Conservation (phyloP, 2,329 filamentous ascomycete species). For the Claviceps paspali region DNA sequence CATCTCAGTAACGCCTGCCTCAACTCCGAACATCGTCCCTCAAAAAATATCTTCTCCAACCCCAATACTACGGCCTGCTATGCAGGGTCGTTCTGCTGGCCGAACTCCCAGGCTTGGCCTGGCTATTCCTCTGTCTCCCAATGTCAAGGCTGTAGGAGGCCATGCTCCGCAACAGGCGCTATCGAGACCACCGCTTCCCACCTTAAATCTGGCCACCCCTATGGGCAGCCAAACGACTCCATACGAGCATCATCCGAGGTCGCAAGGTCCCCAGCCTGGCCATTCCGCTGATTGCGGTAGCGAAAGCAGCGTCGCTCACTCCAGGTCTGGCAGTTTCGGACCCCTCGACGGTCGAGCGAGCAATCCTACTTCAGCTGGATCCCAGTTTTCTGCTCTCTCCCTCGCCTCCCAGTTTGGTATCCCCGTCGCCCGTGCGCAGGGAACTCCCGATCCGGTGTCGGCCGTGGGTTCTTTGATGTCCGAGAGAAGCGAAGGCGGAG, state of each 20-base stretch:
- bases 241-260: conserved; percentile 46
- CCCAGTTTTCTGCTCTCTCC: conserved; percentile 68
- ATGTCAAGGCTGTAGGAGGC: conserved; percentile 57
- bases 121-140: conserved; percentile 79
- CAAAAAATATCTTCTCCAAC: conserved; percentile 62
- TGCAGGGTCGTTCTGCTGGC: conserved; percentile 50
- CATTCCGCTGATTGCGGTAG: conserved; percentile 62
- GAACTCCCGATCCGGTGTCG: conserved; percentile 72
- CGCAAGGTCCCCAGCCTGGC: conserved; percentile 36
- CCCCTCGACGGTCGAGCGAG: conserved; percentile 60
- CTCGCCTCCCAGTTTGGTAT: conserved; percentile 63
- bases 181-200: conserved; percentile 47
- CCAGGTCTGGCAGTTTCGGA: conserved; percentile 71
- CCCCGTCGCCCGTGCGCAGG: conserved; percentile 45
- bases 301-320: conserved; percentile 65
- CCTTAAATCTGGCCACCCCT: conserved; percentile 72
- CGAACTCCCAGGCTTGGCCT: conserved; percentile 69
- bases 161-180: conserved; percentile 20
- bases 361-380: conserved; percentile 75
- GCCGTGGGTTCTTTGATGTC: conserved; percentile 78
- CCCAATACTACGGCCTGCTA: conserved; percentile 68
- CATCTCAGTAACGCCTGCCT: conserved; percentile 13
- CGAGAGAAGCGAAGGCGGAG: conserved; percentile 59
- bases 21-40: conserved; percentile 25
- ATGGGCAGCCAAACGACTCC: conserved; percentile 66